Conservation (phyloP, 2,329 filamentous ascomycete species). For the Fusarium sambucinum region DNA sequence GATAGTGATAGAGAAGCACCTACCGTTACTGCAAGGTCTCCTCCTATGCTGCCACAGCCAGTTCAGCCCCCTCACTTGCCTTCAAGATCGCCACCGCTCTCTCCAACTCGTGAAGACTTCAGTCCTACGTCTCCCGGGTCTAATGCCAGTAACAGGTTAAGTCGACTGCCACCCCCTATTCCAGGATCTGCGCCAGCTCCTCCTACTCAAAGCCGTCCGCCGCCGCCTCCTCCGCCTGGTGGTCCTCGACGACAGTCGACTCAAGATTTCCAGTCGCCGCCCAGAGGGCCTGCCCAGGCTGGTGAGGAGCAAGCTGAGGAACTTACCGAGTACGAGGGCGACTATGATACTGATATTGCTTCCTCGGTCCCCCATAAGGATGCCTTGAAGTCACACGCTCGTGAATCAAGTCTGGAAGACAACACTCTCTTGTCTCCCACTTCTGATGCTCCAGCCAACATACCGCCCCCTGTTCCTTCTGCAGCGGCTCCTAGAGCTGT, state of each 20-base stretch:
- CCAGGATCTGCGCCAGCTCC: constrained; percentile 65
- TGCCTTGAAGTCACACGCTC: constrained; percentile 83
- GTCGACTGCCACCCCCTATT: constrained; percentile 70
- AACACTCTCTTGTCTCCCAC: constrained; percentile 70
- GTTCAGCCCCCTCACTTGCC: constrained; percentile 48
- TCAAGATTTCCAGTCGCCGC: constrained; percentile 62
- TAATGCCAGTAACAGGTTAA: constrained; percentile 64
- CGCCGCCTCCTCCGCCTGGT: constrained; percentile 74
- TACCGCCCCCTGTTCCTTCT: constrained; percentile 69
- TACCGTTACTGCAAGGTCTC: constrained; percentile 49
- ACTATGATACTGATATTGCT: constrained; percentile 97
- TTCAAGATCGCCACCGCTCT: constrained; percentile 52
- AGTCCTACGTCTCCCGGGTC: constrained; percentile 59
- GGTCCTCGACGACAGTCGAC: constrained; percentile 70
- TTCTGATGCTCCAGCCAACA: constrained; percentile 58
- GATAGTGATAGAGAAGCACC: constrained; percentile 54
- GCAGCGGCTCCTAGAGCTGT: constrained; percentile 67
- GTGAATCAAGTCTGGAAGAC: constrained; percentile 82
- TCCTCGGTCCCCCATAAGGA: constrained; percentile 95
- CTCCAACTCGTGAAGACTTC: constrained; percentile 53
- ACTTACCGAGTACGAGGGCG: constrained; percentile 93
- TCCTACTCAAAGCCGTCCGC: constrained; percentile 69
- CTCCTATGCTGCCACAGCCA: constrained; percentile 59
- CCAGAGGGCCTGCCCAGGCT: constrained; percentile 57
- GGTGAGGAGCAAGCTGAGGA: constrained; percentile 80